A percentile compares a stretch with the other conserved stretches of the same genome.
These are phyloP conservation scores for Onygenales sp. DNA, from an alignment of 2,329 filamentous ascomycete species.

Conservation along the genomic window DNA sequence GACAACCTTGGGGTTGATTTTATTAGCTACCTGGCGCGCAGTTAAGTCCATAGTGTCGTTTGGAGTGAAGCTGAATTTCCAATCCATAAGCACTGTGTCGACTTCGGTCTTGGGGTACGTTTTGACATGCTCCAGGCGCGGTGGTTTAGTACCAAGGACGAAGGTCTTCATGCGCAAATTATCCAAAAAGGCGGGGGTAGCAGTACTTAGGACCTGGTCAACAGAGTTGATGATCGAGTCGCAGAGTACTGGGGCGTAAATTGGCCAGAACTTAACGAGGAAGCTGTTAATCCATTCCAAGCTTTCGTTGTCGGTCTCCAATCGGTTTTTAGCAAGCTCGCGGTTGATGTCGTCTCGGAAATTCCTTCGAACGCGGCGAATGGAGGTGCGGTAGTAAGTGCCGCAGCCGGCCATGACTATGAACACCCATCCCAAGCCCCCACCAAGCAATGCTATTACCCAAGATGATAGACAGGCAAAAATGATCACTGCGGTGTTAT, in stretches of 20 bases:
- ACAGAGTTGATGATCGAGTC: constrained; percentile 88
- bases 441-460: constrained; percentile 80
- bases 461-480: constrained; percentile 88
- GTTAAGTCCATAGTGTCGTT: constrained; percentile 93
- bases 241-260: constrained; percentile 89
- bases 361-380: constrained; percentile 86
- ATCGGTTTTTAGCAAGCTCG: constrained; percentile 73
- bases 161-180: constrained; percentile 91
- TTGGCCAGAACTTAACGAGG: constrained; percentile 97
- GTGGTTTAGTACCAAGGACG: constrained; percentile 87
- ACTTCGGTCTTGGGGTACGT: constrained; percentile 94
- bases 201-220: constrained; percentile 87
- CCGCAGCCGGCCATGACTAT: constrained; percentile 85
- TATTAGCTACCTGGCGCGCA: constrained; percentile 78
- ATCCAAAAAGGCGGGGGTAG: constrained; percentile 86
- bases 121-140: constrained; percentile 94
- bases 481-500: constrained; percentile 87
- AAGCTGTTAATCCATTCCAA: constrained; percentile 99
- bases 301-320: constrained; percentile 86
- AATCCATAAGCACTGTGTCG: constrained; percentile 96
- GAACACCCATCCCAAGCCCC: constrained; percentile 86
- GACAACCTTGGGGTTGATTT: constrained; percentile 93
- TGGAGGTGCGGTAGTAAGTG: constrained; percentile 93
- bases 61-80: constrained; percentile 98
- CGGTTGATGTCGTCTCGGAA: constrained; percentile 89